Percentiles rank a stretch among this genome's conserved stretches.
Conservation (phyloP, 495 filamentous ascomycete species). For the Aspergillus ellipticus region DNA sequence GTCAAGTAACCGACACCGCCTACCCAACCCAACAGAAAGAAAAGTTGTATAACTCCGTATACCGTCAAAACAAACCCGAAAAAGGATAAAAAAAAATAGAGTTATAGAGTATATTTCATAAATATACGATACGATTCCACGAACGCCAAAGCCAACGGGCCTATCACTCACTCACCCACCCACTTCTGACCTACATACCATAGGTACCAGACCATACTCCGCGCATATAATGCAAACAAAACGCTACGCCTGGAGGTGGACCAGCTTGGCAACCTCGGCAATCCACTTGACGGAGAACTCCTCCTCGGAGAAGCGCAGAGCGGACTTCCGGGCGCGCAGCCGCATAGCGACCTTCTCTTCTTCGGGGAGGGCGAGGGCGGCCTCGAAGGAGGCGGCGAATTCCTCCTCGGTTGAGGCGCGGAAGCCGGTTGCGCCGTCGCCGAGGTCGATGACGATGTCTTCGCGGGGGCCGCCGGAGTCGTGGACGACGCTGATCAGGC, state of each 20-base stretch:
- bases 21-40: background rate
- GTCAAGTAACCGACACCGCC: too few species aligned
- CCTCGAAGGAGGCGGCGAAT: constrained; percentile 74
- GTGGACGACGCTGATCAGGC: constrained; percentile 86
- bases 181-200: too few species aligned
- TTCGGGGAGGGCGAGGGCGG: constrained; percentile 63
- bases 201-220: too few species aligned
- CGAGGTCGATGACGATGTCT: constrained; percentile 82
- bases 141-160: background rate
- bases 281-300: constrained; percentile 77
- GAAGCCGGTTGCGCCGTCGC: constrained; percentile 79
- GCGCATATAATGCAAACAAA: too few species aligned
- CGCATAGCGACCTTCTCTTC: constrained; percentile 71
- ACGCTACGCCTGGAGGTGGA: constrained; percentile 35
- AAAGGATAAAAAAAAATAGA: background rate
- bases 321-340: constrained; percentile 66
- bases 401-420: constrained; percentile 71
- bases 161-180: too few species aligned
- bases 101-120: background rate
- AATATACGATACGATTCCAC: background rate
- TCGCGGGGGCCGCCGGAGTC: constrained; percentile 85
- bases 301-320: constrained; percentile 81
- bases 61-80: background rate
- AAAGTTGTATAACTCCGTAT: too few species aligned
- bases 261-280: constrained; percentile 63